These are phyloP conservation scores for Juncus inflexus DNA, from an alignment of 176 grass and related monocot species.

Conservation along the genomic window DNA sequence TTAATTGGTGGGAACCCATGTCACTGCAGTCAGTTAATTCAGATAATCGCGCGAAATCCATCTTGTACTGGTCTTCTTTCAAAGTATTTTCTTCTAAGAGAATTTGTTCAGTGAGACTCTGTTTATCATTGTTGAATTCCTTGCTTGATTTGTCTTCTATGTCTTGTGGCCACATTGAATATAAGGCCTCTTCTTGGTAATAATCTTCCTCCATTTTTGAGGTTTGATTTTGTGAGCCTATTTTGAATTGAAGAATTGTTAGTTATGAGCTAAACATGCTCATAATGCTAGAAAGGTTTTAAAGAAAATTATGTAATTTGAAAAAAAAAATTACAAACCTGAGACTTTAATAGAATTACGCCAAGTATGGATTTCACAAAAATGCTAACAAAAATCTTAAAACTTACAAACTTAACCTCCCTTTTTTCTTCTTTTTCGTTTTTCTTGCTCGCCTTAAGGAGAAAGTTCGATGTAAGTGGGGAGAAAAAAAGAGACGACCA, in stretches of 20 bases:
- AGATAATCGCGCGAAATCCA: conserved; percentile 42
- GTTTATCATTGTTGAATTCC: conserved; percentile 58
- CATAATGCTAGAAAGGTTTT: too few relatives aligned
- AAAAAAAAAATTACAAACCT: conserved; percentile 4
- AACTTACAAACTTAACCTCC: too few relatives aligned
- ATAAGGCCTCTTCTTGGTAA: conserved; percentile 48
- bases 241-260: too few relatives aligned
- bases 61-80: conserved; percentile 21
- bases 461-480: conserved; percentile 47
- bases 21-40: conserved; percentile 67
- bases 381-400: too few relatives aligned
- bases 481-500: conserved; percentile 36
- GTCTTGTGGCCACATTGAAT: conserved; percentile 82
- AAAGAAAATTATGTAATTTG: too few relatives aligned
- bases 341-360: too few relatives aligned
- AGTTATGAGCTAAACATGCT: too few relatives aligned
- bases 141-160: conserved; percentile 49
- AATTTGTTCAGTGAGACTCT: conserved; percentile 45
- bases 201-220: conserved; percentile 65
- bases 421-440: conserved; percentile 11
- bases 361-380: too few relatives aligned
- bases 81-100: conserved; percentile 4
- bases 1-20: conserved; percentile 58
- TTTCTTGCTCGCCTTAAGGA: conserved; percentile 13
- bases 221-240: too few relatives aligned